These are phyloP conservation scores for Suhomyces pyralidae DNA, from an alignment of 805 yeast genomes.

Conservation along the genomic window DNA sequence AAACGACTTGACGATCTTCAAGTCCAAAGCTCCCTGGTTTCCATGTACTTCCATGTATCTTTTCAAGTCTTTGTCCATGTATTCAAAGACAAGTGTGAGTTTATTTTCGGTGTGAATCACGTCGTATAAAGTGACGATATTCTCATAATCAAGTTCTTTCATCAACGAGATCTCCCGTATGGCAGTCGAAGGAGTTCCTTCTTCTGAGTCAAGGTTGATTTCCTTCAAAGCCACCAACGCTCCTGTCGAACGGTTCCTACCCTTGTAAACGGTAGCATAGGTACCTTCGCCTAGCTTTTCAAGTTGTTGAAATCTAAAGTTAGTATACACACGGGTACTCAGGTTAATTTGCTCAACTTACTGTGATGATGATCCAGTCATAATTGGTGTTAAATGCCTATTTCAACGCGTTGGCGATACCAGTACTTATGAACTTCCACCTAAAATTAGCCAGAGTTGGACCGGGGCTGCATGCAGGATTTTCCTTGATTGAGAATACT, in stretches of 20 bases:
- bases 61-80: constrained; percentile 89
- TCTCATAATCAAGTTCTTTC: constrained; percentile 92
- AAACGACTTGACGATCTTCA: constrained; percentile 76
- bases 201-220: constrained; percentile 91
- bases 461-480: neutral
- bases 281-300: constrained; percentile 94
- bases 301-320: constrained; percentile 46
- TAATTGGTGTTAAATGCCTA: neutral
- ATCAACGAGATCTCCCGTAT: constrained; percentile 92
- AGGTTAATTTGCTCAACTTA: constrained; percentile 20
- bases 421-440: neutral
- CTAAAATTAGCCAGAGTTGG: neutral
- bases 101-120: constrained; percentile 97
- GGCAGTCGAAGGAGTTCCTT: constrained; percentile 98
- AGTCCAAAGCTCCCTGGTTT: constrained; percentile 66
- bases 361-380: constrained; percentile 47
- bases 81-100: constrained; percentile 88
- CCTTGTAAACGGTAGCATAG: constrained; percentile 98
- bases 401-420: neutral
- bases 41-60: constrained; percentile 92
- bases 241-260: constrained; percentile 79
- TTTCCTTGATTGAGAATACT: neutral
- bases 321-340: constrained; percentile 7
- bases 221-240: constrained; percentile 93
- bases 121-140: constrained; percentile 88